A percentile compares a stretch with the other conserved stretches of the same genome.
Evolutionary conservation across 805 yeast species (phyloP).

Genomic region (Schizosaccharomyces octosporus): DNA sequence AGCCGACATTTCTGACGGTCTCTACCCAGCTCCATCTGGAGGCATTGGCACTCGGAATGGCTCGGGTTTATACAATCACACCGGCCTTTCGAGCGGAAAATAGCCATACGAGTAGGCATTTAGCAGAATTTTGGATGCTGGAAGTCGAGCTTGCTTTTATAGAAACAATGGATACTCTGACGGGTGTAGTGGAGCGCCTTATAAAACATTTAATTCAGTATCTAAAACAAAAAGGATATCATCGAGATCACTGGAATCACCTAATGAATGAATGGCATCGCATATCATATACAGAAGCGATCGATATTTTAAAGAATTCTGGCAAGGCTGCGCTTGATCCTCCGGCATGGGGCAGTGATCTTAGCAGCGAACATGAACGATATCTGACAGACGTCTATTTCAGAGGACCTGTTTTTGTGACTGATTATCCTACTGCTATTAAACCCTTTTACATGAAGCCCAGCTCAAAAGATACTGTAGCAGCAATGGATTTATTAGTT

Average conservation of each 20-base stretch:
- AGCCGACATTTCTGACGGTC: slow-evolving; percentile 53
- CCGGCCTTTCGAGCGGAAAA: slow-evolving; percentile 91
- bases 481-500: slow-evolving; percentile 66
- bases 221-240: not conserved
- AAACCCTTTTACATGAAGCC: slow-evolving; percentile 85
- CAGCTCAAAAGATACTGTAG: slow-evolving; percentile 31
- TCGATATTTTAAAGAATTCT: slow-evolving; percentile 24
- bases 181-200: slow-evolving; percentile 40
- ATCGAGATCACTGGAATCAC: slow-evolving; percentile 28
- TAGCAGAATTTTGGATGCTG: slow-evolving; percentile 92
- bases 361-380: slow-evolving; percentile 75
- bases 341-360: slow-evolving; percentile 45
- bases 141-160: slow-evolving; percentile 72
- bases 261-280: slow-evolving; percentile 37
- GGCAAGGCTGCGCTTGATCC: slow-evolving; percentile 17
- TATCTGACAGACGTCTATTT: slow-evolving; percentile 52
- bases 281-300: slow-evolving; percentile 55
- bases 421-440: slow-evolving; percentile 53
- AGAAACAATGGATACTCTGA: slow-evolving; percentile 29
- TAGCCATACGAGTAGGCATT: slow-evolving; percentile 73
- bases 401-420: slow-evolving; percentile 60
- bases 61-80: slow-evolving; percentile 63
- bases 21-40: slow-evolving; percentile 84
- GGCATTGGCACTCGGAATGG: slow-evolving; percentile 44
- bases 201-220: slow-evolving; percentile 21